Evolutionary conservation across 2,329 filamentous ascomycete genomes (phyloP), one percentile per base, ranked within the genome.

Genomic region (Fusarium denticulatum): DNA sequence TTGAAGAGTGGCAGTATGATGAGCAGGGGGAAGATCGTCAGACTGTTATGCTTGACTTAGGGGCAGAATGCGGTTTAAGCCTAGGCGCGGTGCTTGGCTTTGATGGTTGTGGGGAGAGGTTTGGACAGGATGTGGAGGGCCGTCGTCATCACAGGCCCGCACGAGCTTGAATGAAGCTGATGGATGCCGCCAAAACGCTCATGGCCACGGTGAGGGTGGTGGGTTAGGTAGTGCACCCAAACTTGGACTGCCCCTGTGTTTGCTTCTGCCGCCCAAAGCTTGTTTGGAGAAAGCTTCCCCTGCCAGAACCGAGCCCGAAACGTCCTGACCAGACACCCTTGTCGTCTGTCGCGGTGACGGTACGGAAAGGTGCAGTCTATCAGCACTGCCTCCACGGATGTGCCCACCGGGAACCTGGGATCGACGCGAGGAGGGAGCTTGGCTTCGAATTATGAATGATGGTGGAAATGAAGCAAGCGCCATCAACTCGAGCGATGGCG

Each of bases 381-480:
- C 71, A 72, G 76, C 76, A 78, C 76, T 77, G 76, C 76, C 76
- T 78, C 76, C 72, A 77, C 72, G 74, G 67, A 73, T 78, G 76
- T 77, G 75, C 72, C 76, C 75, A 78, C 72, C 58, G 39, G 61
- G 63, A 52, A 40, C 49, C 59, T 69, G 60, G 63, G 76, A 78
- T 78, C 75, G 76, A 70, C 76, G 67, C 62, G 73, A 75, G 60
- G 65, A 71, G 66, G 52, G 49, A 64, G 45, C 69, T 71, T 70
- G 69, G 59, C 40, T 40, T 52, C 69, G 61, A 67, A 56, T 63
- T 71, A 67, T 67, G 69, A 69, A 76, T 39, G 67, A 67, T 63
- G 59, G 57, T 49, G 64, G 67, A 75, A 69, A 66, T 69, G 75
- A 71, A 60, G 62, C 52, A 62, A 64, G 62, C 66, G 47, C 60